Percentiles rank a stretch among this genome's conserved stretches.
Evolutionary conservation across 305 asterid species (phyloP).

Genomic region (Fraxinus sp.): DNA sequence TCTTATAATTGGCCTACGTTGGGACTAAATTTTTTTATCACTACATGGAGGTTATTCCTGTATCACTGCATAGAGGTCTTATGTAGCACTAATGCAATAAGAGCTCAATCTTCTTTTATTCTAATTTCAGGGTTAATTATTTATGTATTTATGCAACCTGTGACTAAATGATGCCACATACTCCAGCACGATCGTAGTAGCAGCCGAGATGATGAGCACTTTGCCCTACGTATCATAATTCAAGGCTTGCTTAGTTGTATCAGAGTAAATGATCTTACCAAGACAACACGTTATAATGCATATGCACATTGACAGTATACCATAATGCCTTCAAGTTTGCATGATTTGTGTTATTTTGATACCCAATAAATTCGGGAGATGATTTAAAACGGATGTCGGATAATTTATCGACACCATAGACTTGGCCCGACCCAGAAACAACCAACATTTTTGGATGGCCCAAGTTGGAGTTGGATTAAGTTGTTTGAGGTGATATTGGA

Average conservation of each 20-base stretch:
- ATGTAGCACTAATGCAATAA: slow-evolving; percentile 3
- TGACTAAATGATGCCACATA: neutral
- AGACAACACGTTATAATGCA: neutral
- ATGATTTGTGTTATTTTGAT: neutral
- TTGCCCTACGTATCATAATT: neutral
- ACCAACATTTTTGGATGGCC: too few species aligned
- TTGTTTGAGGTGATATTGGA: too few species aligned
- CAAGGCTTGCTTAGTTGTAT: neutral
- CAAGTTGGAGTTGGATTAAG: too few species aligned
- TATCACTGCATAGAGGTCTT: neutral
- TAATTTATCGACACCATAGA: too few species aligned
- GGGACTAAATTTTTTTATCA: neutral
- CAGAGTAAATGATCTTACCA: neutral
- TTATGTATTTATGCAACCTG: neutral
- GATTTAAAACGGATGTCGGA: too few species aligned
- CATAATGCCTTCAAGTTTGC: neutral
- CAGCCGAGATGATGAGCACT: neutral
- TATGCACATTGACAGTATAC: neutral
- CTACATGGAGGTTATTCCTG: neutral
- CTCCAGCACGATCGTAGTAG: neutral
- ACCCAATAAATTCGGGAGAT: too few species aligned
- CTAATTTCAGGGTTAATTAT: neutral
- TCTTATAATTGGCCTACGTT: neutral
- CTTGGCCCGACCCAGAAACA: too few species aligned
- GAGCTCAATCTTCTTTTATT: neutral